These are phyloP conservation scores for Eucalyptus tenuipes DNA, from an alignment of 345 rosid species.

Conservation along the genomic window DNA sequence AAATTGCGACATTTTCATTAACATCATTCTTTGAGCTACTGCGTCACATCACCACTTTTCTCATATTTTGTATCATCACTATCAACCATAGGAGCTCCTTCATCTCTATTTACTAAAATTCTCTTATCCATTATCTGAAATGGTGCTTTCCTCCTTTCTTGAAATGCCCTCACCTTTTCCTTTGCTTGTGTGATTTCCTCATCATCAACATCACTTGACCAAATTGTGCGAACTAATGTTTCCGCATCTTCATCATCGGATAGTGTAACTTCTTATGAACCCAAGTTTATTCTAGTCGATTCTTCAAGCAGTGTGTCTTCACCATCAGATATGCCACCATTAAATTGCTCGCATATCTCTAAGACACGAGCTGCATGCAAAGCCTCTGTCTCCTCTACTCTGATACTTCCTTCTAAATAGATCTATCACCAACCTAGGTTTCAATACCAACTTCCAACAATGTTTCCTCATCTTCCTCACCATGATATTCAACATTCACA, in stretches of 20 bases:
- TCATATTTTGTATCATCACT: not conserved
- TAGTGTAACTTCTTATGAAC: not conserved
- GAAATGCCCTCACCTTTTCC: not conserved
- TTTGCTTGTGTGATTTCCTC: not conserved
- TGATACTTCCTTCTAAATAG: not conserved
- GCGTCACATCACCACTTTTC: not conserved
- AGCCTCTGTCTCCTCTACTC: not conserved
- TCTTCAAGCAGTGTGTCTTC: not conserved
- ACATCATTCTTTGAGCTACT: not conserved
- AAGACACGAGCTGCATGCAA: not conserved
- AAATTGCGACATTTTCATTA: not conserved
- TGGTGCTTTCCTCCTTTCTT: not conserved
- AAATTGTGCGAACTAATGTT: not conserved
- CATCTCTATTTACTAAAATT: not conserved
- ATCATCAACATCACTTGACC: not conserved
- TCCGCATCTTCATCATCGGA: not conserved
- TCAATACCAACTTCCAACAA: not conserved
- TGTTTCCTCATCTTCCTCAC: not conserved
- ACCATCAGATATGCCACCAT: not conserved
- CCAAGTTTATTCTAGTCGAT: not conserved
- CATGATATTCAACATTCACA: not conserved
- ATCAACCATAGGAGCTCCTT: not conserved
- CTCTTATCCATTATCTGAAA: not conserved
- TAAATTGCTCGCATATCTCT: not conserved
- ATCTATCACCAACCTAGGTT: not conserved